Percentiles rank a stretch among this genome's conserved stretches.
phyloP scores from a whole-genome alignment of 2,329 filamentous ascomycete genomes.

The Aspergillus arachidicola region DNA sequence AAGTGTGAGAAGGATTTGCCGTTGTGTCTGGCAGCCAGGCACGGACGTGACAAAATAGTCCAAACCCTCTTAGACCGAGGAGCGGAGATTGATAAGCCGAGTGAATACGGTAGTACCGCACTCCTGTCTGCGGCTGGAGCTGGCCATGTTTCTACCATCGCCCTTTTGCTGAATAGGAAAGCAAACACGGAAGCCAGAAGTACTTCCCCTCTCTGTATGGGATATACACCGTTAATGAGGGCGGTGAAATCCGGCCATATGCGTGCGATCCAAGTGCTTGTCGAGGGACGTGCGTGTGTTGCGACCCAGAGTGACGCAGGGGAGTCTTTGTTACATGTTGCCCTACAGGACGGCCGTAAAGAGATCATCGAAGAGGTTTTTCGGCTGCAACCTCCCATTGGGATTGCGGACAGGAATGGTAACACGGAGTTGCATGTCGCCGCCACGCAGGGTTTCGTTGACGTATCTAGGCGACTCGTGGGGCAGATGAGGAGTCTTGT shows the following conservation, averaged over 20 bases:
- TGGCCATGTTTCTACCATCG: not conserved
- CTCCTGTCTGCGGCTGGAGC: not conserved
- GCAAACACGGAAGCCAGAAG: not conserved
- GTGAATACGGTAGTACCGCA: not conserved
- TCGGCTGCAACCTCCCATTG: not conserved
- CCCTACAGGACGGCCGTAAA: not conserved
- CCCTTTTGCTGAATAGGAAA: not conserved
- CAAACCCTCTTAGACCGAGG: not conserved
- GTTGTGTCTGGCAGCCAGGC: not conserved
- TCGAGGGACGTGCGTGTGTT: not conserved
- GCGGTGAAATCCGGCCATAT: not conserved
- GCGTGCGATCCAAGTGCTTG: not conserved
- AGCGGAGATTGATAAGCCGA: not conserved
- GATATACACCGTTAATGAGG: not conserved
- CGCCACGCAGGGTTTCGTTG: not conserved
- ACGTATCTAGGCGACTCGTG: not conserved
- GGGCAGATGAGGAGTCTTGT: not conserved
- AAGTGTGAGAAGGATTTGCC: not conserved
- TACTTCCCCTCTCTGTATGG: not conserved
- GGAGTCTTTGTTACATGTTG: not conserved
- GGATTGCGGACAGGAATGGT: not conserved
- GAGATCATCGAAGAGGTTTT: not conserved
- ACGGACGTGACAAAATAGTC: not conserved
- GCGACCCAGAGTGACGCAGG: not conserved
- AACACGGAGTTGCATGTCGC: slow-evolving; percentile 4